Base-by-base conservation (phyloP, 1,284 basidiomycete genomes). In the Ganoderma sp. region DNA sequence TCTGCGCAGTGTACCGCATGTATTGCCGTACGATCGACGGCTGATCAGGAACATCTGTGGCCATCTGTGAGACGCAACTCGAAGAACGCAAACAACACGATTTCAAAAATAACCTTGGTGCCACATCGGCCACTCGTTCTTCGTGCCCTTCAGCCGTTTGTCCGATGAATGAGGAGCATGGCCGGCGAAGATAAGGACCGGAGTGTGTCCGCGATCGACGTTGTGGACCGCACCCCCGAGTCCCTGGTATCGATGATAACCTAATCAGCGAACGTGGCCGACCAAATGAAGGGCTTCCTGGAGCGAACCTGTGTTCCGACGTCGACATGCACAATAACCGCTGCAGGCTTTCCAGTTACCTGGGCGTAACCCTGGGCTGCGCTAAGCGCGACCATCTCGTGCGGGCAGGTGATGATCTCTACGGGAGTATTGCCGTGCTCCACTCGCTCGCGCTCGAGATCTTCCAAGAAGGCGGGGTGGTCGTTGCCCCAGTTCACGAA, bases 401-500 rank as follows among this genome's bases (percentile, higher is more conserved):
- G 91, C 0, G 91, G 90, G 69, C 87, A 89, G 5, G 87, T 91
- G 41, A 91, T 79, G 67, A 92, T 84, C 66, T 81, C 76, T 25
- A 84, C 81, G 3, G 76, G 67, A 7, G 85, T 84, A 52, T 79
- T 76, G 4, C 83, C 83, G 39, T 79, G 69, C 15, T 78, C 79
- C 34, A 78, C 75, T 2, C 87, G 82, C 73, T 89, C 87, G 32
- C 87, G 80, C 70, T 86, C 84, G 19, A 91, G 81, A 45, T 91
- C 90, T 74, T 92, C 91, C 28, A 92, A 80, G 22, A 92, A 77
- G 0, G 87, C 88, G 0, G 90, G 89, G 73, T 92, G 90, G 72
- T 92, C 90, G 0, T 88, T 90, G 2, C 90, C 90, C 88, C 90
- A 91, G 78, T 92, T 92, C 28, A 87, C 89, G 73, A 92, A 92